phyloP scores from a whole-genome alignment of 2,329 filamentous ascomycete genomes.

The Trichoderma sp. region DNA sequence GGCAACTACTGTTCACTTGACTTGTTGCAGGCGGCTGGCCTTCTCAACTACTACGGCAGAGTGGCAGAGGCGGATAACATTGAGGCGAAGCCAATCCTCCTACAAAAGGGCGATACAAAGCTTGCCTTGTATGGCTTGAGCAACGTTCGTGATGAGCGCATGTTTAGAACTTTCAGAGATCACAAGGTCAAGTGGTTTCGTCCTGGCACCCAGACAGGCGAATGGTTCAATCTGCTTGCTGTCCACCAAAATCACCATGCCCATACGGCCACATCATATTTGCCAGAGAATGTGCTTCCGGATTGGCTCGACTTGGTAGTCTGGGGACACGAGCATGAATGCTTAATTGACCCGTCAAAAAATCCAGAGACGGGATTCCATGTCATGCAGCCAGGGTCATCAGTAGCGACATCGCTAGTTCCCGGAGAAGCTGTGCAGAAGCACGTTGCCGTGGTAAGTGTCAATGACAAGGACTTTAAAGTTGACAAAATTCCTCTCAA shows the following conservation, averaged over 20 bases:
- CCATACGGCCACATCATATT: slow-evolving; percentile 87
- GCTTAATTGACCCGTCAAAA: slow-evolving; percentile 77
- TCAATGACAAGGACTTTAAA: slow-evolving; percentile 81
- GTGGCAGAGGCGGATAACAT: slow-evolving; percentile 93
- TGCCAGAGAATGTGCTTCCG: slow-evolving; percentile 90
- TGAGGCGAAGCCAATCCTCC: slow-evolving; percentile 81
- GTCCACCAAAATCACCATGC: slow-evolving; percentile 97
- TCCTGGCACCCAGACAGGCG: slow-evolving; percentile 72
- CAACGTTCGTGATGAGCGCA: slow-evolving; percentile 91
- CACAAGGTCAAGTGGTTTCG: slow-evolving; percentile 92
- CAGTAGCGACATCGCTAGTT: slow-evolving; percentile 88
- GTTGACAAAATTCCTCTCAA: slow-evolving; percentile 81
- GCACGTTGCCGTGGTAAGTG: slow-evolving; percentile 80
- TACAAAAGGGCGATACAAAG: slow-evolving; percentile 93
- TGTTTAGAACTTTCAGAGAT: slow-evolving; percentile 92
- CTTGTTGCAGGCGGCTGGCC: slow-evolving; percentile 82
- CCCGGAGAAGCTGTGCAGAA: slow-evolving; percentile 89
- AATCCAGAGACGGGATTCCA: slow-evolving; percentile 91
- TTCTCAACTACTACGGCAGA: slow-evolving; percentile 95
- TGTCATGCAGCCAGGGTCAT: slow-evolving; percentile 97
- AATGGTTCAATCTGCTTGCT: slow-evolving; percentile 96
- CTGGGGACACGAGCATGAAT: slow-evolving; percentile 98
- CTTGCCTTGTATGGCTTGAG: slow-evolving; percentile 91
- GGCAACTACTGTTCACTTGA: slow-evolving; percentile 91
- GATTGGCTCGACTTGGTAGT: slow-evolving; percentile 89